Conservation (phyloP, 441 rosid genomes). For the Gossypium schwendimanii region DNA sequence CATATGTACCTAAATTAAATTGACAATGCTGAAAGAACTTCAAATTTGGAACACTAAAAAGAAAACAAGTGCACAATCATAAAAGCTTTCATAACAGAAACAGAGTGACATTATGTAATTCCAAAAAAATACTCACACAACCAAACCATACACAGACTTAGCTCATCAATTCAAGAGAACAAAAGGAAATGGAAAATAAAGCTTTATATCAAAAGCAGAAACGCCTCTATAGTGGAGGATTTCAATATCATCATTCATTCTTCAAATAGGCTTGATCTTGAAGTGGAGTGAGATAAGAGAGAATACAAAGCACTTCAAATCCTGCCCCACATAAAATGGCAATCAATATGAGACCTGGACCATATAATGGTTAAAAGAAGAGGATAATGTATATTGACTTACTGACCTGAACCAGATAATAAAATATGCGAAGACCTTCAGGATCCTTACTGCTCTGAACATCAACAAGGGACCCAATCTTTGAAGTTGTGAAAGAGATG, state of each 20-base stretch:
- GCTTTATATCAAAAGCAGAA: background rate
- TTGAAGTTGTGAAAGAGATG: conserved; percentile 83
- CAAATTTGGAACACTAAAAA: background rate
- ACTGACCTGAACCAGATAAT: conserved; percentile 90
- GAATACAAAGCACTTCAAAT: conserved; percentile 91
- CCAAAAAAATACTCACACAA: background rate
- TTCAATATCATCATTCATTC: background rate
- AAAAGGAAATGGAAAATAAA: background rate
- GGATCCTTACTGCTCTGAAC: conserved; percentile 87
- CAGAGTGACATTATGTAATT: background rate
- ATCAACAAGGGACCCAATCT: conserved; percentile 92
- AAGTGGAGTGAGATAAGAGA: conserved; percentile 92
- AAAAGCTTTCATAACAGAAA: background rate
- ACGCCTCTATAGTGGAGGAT: background rate
- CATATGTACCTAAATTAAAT: background rate
- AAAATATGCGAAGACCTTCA: conserved; percentile 88
- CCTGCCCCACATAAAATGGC: conserved; percentile 43
- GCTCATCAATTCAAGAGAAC: background rate
- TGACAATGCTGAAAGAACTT: background rate
- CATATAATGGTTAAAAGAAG: background rate
- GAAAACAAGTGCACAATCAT: background rate
- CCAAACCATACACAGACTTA: background rate
- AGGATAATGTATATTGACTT: background rate
- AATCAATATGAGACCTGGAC: background rate
- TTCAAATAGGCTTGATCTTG: conserved; percentile 90